Conservation (phyloP, 257 asterid genomes). For the Schizonepeta tenuifolia region DNA sequence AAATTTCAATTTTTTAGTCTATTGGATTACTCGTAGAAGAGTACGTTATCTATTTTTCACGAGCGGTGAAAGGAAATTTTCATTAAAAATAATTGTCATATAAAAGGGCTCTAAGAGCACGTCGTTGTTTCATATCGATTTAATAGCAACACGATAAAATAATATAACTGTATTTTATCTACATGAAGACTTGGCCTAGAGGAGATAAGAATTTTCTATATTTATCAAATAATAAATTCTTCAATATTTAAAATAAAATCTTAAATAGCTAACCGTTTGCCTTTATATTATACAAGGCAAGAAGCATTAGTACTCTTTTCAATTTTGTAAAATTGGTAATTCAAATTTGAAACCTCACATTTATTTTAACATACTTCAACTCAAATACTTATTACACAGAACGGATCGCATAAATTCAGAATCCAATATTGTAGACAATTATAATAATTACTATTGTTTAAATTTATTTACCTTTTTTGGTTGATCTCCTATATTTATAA, state of each 20-base stretch:
- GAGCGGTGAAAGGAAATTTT: no score
- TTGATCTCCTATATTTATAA: slow-evolving; percentile 20
- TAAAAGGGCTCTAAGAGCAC: no score
- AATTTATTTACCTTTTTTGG: slow-evolving; percentile 19
- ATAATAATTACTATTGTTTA: slow-evolving; percentile 10
- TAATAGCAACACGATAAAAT: no score
- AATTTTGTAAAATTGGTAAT: slow-evolving; percentile 17
- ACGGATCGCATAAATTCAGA: neutral
- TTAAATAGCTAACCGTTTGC: slow-evolving; percentile 7
- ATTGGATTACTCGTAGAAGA: no score
- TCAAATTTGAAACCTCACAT: slow-evolving; percentile 19
- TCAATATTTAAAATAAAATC: neutral
- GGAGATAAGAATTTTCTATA: neutral
- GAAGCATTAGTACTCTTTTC: slow-evolving; percentile 3
- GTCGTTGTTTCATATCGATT: no score
- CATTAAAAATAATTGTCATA: no score
- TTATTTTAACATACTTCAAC: slow-evolving; percentile 20
- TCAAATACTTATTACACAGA: neutral
- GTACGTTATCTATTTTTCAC: no score
- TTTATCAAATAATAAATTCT: neutral
- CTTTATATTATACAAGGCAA: slow-evolving; percentile 27
- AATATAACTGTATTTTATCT: neutral
- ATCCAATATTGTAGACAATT: slow-evolving; percentile 4
- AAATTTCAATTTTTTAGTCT: no score
- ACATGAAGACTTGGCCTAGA: neutral